Conservation (phyloP, 129 eudicot genomes). For the Escallonia rubra region DNA sequence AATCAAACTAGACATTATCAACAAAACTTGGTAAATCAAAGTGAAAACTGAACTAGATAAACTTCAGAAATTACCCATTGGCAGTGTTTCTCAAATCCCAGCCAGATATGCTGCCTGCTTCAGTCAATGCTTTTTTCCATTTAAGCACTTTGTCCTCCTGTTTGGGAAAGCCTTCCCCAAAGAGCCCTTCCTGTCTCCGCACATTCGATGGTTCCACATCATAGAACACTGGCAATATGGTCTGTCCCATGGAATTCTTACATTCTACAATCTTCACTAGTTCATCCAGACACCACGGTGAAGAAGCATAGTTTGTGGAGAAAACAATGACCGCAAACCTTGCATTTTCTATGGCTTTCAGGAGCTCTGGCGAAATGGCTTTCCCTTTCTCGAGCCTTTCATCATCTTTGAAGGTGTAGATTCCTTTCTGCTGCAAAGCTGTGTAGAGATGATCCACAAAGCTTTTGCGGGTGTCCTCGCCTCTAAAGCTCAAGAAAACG, state of each 20-base stretch:
- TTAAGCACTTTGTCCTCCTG: neutral
- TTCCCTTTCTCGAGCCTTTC: neutral
- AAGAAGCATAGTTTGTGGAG: neutral
- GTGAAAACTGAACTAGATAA: too few relatives aligned
- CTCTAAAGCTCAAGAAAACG: constrained; percentile 1
- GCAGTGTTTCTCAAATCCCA: neutral
- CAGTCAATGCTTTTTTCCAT: neutral
- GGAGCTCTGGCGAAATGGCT: neutral
- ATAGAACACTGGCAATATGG: constrained; percentile 2
- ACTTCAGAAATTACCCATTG: neutral
- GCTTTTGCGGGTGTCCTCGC: neutral
- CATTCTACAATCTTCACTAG: constrained; percentile 1
- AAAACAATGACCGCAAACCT: neutral
- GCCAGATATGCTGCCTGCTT: constrained; percentile 3
- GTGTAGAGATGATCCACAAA: neutral
- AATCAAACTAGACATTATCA: too few relatives aligned
- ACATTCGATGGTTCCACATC: constrained; percentile 8
- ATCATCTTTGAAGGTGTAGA: neutral
- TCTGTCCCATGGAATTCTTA: neutral
- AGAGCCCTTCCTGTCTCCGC: neutral
- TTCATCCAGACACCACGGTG: neutral
- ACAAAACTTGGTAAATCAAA: too few relatives aligned
- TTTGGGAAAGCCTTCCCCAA: neutral
- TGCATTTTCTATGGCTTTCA: neutral
- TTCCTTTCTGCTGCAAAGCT: neutral